Percentiles rank a stretch among this genome's conserved stretches.
Conservation (phyloP, 2,329 filamentous ascomycete species). For the Graphilbum sp. region DNA sequence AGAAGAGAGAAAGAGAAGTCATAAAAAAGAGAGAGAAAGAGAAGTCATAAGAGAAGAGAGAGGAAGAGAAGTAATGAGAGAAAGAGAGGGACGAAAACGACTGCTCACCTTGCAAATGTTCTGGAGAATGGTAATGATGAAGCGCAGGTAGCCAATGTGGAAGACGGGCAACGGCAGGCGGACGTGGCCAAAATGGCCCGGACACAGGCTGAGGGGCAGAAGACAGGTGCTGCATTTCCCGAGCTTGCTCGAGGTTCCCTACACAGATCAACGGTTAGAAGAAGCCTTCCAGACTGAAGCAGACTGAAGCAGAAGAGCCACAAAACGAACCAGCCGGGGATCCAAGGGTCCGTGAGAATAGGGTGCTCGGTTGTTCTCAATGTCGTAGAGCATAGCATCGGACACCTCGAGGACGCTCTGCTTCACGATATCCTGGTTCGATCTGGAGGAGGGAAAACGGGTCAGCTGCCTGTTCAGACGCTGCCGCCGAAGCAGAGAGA, state of each 20-base stretch:
- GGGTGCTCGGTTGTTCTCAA: constrained; percentile 60
- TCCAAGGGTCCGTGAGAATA: constrained; percentile 79
- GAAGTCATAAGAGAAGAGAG: too few relatives aligned
- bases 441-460: constrained; percentile 28
- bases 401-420: constrained; percentile 90
- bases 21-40: too few relatives aligned
- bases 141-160: constrained; percentile 90
- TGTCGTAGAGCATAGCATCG: constrained; percentile 85
- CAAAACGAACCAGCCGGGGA: constrained; percentile 44
- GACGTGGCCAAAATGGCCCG: constrained; percentile 91
- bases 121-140: constrained; percentile 81
- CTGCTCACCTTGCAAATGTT: constrained; percentile 88
- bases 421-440: constrained; percentile 85
- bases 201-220: constrained; percentile 66
- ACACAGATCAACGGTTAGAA: neutral
- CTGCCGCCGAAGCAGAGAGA: neutral
- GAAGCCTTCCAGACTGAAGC: neutral
- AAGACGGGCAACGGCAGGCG: constrained; percentile 82
- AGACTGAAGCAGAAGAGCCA: constrained; percentile 4
- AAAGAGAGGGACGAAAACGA: too few relatives aligned
- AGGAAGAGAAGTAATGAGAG: too few relatives aligned
- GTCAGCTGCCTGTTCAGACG: neutral
- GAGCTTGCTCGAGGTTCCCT: constrained; percentile 74
- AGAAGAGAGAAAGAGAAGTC: constrained; percentile 1
- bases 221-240: constrained; percentile 71